phyloP scores from a whole-genome alignment of 2,329 filamentous ascomycete species.

The Fusarium devonianum region DNA sequence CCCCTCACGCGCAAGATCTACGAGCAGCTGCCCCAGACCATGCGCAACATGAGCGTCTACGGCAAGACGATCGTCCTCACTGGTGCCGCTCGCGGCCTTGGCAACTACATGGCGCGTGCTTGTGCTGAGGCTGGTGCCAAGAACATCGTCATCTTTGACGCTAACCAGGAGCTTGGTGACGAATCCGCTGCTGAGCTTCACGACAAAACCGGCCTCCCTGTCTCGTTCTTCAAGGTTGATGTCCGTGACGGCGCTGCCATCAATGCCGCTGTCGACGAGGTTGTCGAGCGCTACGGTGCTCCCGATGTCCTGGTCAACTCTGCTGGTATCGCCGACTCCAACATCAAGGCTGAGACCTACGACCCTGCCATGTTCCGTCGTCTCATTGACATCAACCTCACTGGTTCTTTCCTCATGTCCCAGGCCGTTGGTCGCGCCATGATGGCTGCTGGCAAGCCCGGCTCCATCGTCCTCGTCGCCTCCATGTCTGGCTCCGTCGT shows the following conservation, averaged over 20 bases:
- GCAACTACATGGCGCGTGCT: slow-evolving; percentile 80
- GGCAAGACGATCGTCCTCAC: slow-evolving; percentile 77
- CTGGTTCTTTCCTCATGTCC: slow-evolving; percentile 78
- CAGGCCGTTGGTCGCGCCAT: slow-evolving; percentile 76
- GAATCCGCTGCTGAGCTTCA: slow-evolving; percentile 73
- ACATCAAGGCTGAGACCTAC: slow-evolving; percentile 83
- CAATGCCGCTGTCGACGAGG: slow-evolving; percentile 71
- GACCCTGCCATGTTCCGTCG: slow-evolving; percentile 78
- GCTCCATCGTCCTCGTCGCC: slow-evolving; percentile 77
- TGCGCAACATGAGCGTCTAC: slow-evolving; percentile 73
- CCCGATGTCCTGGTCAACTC: slow-evolving; percentile 82
- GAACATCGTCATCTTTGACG: slow-evolving; percentile 77
- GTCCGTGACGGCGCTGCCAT: slow-evolving; percentile 76
- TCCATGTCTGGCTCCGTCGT: slow-evolving; percentile 85
- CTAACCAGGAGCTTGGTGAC: slow-evolving; percentile 78
- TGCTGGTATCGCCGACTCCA: slow-evolving; percentile 82
- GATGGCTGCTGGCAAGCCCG: slow-evolving; percentile 75
- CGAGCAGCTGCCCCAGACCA: slow-evolving; percentile 66
- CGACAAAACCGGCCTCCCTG: slow-evolving; percentile 74
- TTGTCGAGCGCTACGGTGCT: slow-evolving; percentile 70
- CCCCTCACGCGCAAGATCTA: slow-evolving; percentile 63
- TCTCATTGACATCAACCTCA: slow-evolving; percentile 83
- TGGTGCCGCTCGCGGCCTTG: slow-evolving; percentile 78
- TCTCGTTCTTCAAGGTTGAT: slow-evolving; percentile 81
- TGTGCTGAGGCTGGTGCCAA: slow-evolving; percentile 79